A percentile compares a stretch with the other conserved stretches of the same genome.
Conservation (phyloP, 371 early-diverging fungal species). For the Dinochytrium kinnereticum region DNA sequence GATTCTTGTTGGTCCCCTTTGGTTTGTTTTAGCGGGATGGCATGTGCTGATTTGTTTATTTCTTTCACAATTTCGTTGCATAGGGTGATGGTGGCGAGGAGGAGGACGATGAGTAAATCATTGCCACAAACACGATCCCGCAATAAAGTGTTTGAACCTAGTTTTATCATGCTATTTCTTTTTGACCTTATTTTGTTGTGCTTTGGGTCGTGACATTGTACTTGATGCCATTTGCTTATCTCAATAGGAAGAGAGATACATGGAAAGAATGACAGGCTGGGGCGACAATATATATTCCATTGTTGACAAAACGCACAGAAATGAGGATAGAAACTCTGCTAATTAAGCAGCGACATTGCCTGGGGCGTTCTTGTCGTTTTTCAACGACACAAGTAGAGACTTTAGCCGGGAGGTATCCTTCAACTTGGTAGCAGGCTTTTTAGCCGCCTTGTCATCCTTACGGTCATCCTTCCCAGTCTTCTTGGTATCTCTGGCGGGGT, state of each 20-base stretch:
- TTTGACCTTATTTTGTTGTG: no score
- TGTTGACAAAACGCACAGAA: not conserved
- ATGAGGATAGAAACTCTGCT: not conserved
- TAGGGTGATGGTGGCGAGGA: conserved; percentile 6
- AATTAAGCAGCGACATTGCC: conserved; percentile 46
- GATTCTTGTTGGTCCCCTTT: not conserved
- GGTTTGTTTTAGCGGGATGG: not conserved
- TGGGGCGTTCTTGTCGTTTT: conserved; percentile 80
- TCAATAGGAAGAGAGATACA: no score
- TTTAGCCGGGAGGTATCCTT: conserved; percentile 77
- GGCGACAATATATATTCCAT: no score
- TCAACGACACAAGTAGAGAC: conserved; percentile 79
- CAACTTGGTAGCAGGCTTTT: conserved; percentile 32
- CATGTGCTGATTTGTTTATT: not conserved
- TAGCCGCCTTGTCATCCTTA: conserved; percentile 36
- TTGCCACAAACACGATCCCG: not conserved
- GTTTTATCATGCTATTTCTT: no score
- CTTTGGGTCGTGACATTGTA: no score
- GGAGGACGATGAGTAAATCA: conserved; percentile 16
- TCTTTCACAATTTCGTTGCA: not conserved
- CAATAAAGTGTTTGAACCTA: not conserved
- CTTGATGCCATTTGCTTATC: not conserved
- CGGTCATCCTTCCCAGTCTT: conserved; percentile 25
- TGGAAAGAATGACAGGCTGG: no score
- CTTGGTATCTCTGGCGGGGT: conserved; percentile 30